phyloP scores from a whole-genome alignment of 768 basidiomycete species.

The Coprinopsis cinerea region DNA sequence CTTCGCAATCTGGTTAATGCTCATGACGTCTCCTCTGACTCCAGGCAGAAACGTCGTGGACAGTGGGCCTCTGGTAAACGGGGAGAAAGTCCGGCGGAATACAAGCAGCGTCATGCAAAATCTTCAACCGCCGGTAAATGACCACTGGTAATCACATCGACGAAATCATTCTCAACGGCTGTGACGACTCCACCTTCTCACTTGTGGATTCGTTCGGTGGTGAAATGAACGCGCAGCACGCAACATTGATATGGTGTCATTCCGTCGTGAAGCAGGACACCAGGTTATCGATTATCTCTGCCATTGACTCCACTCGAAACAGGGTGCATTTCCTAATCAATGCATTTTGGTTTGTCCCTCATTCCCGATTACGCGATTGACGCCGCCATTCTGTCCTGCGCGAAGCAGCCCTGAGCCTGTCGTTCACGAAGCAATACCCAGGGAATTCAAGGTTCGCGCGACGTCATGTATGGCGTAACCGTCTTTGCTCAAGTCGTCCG shows the following conservation, averaged over 20 bases:
- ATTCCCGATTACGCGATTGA: background rate
- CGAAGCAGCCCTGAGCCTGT: too few relatives aligned
- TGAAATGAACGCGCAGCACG: background rate
- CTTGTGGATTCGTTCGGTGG: background rate
- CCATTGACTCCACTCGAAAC: background rate
- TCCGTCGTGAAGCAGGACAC: background rate
- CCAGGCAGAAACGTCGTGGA: background rate
- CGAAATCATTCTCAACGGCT: background rate
- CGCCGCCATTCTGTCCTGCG: too few relatives aligned
- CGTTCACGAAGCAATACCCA: too few relatives aligned
- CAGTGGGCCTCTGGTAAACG: background rate
- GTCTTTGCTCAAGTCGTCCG: too few relatives aligned
- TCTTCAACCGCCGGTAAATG: background rate
- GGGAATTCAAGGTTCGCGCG: too few relatives aligned
- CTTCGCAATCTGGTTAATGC: background rate
- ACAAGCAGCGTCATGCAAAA: constrained; percentile 2
- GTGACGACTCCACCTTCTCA: background rate
- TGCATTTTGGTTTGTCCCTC: background rate
- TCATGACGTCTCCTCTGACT: background rate
- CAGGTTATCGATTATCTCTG: too few relatives aligned
- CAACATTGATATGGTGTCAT: background rate
- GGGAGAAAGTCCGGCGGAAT: constrained; percentile 4
- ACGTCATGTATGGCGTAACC: too few relatives aligned
- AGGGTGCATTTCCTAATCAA: background rate
- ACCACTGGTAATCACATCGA: background rate